Base-by-base conservation (phyloP, 1,139 yeast species). In the Kodamaea fungicola region DNA sequence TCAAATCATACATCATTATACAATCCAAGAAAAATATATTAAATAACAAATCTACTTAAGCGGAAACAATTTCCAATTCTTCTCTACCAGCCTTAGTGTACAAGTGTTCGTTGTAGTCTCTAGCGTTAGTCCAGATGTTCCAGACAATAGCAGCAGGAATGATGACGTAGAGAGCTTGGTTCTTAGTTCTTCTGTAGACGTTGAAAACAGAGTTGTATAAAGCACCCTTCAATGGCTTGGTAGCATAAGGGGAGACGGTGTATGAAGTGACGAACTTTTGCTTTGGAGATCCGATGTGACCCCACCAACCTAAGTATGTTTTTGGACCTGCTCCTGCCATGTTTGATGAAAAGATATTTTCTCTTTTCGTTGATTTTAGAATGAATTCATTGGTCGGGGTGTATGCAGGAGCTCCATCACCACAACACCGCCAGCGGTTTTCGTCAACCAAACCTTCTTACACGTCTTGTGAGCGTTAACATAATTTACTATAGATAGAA, bases 251-350 rank as follows among this genome's bases (percentile, higher is more conserved):
- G 46, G 98, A 85, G 45, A 92, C 90, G 42, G 96, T 74, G 75
- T 92, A 94, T 40, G 81, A 76, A 44, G 89, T 81, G 52, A 86
- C 73, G 65, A 86, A 83, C 69, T 87, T 89, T 74, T 90, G 97
- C 61, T 78, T 78, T 61, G 95, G 94, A 65, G 87, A 76, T 47
- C 95, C 89, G 55, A 80, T 64, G 71, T 73, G 64, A 61, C 97
- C 97, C 97, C 97, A 89, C 96, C 96, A 89, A 57, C 97, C 97
- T 90, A 86, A 81, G 61, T 85, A 89, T 58, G 90, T 62, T 58
- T 78, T 80, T 60, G 84, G 83, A 55, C 80, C 79, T 31, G 40
- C 30, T 67, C 83, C 83, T 61, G 85, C 84, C 88, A 81, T 81
- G 30, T 29, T 34, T 24, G 38, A 32, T 39, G 24, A 25, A 27